phyloP scores from a whole-genome alignment of 495 filamentous ascomycete genomes.

The Entonaema liquescens region DNA sequence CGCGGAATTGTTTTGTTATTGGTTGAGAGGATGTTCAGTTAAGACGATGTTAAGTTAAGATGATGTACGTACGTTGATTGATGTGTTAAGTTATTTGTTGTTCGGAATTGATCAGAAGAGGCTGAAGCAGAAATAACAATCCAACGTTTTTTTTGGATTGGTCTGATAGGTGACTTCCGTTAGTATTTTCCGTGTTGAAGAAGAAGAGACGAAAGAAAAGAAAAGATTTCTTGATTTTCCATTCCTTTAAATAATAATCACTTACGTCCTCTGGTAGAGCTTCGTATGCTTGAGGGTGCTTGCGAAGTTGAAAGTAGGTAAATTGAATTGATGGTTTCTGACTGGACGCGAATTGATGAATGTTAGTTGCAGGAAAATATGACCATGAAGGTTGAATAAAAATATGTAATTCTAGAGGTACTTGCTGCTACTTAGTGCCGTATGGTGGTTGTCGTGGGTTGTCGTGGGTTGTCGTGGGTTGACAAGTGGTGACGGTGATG shows the following conservation, averaged over 20 bases:
- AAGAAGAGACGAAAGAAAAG: background rate
- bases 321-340: background rate
- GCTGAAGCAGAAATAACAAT: background rate
- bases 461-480: background rate
- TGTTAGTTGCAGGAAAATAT: background rate
- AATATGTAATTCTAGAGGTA: background rate
- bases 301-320: background rate
- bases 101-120: background rate
- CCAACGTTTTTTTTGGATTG: background rate
- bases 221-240: background rate
- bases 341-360: background rate
- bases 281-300: background rate
- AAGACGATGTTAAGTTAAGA: constrained; percentile 2
- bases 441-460: background rate
- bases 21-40: background rate
- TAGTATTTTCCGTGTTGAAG: background rate
- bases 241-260: background rate
- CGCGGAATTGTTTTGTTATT: background rate
- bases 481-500: background rate
- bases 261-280: background rate
- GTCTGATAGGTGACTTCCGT: background rate
- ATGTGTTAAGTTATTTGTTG: background rate
- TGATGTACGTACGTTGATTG: constrained; percentile 12
- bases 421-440: no score
- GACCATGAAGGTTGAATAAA: background rate